These are phyloP conservation scores for Sordariomycetes sp. DNA, from an alignment of 2,329 filamentous ascomycete genomes.

Conservation along the genomic window DNA sequence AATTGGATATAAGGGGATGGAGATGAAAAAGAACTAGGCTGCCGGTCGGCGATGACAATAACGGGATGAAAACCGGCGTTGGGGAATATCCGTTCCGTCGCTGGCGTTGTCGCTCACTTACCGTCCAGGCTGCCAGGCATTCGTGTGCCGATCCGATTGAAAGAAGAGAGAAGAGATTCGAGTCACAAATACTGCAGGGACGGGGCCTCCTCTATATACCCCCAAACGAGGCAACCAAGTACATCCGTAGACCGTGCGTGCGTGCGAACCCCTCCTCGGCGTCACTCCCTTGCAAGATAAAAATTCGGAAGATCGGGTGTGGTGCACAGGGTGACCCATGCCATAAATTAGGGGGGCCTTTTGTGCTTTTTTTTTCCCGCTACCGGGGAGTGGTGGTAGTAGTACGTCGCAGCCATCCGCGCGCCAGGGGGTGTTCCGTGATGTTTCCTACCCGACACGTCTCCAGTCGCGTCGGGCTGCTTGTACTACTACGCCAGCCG, in stretches of 20 bases:
- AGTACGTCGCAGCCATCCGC: neutral
- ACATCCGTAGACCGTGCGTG: neutral
- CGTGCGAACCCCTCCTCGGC: neutral
- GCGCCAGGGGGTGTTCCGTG: neutral
- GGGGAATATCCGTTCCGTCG: neutral
- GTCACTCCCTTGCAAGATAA: neutral
- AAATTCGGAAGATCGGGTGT: neutral
- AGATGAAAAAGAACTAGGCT: neutral
- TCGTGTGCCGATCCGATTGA: slow-evolving; percentile 2
- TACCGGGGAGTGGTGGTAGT: neutral
- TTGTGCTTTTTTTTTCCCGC: neutral
- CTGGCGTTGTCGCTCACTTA: slow-evolving; percentile 1
- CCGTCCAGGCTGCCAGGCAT: slow-evolving; percentile 5
- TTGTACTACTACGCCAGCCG: neutral
- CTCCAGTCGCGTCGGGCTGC: neutral
- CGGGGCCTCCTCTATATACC: neutral
- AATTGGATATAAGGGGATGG: neutral
- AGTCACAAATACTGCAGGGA: neutral
- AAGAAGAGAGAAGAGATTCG: neutral
- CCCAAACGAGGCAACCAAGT: neutral
- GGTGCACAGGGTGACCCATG: neutral
- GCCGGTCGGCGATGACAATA: neutral
- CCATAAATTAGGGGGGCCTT: neutral
- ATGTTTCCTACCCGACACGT: slow-evolving; percentile 1
- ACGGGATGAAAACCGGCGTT: neutral